These are phyloP conservation scores for Kwoniella dendrophila DNA, from an alignment of 768 basidiomycete species.

Conservation along the genomic window DNA sequence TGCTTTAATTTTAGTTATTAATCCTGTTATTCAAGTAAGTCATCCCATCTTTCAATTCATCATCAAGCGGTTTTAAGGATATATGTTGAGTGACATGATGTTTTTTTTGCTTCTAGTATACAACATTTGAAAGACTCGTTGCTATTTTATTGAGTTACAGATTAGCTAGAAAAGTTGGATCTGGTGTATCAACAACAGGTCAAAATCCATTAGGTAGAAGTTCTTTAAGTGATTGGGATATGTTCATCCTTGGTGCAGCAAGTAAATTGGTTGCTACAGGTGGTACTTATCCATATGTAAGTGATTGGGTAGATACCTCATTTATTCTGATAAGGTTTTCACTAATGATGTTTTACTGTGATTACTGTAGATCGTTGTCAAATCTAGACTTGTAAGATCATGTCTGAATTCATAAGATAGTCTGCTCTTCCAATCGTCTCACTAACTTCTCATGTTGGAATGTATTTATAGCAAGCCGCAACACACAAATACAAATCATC, in stretches of 20 bases:
- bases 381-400: constrained; percentile 52
- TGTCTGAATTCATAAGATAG: background rate
- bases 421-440: background rate
- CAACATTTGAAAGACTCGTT: constrained; percentile 93
- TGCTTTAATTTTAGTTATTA: constrained; percentile 87
- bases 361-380: constrained; percentile 52
- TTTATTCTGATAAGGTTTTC: background rate
- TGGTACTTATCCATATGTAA: constrained; percentile 74
- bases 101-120: constrained; percentile 68
- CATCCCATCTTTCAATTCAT: background rate
- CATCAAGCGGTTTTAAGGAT: background rate
- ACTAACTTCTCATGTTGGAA: constrained; percentile 9
- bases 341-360: background rate
- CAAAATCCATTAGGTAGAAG: constrained; percentile 58
- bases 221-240: constrained; percentile 78
- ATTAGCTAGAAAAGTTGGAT: constrained; percentile 63
- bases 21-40: constrained; percentile 75
- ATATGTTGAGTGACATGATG: background rate
- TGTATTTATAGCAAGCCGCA: constrained; percentile 61
- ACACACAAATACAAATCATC: constrained; percentile 75
- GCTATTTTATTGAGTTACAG: constrained; percentile 70
- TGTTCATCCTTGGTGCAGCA: constrained; percentile 91
- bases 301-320: constrained; percentile 33
- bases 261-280: constrained; percentile 74
- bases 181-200: constrained; percentile 57